These are phyloP conservation scores for Podila minutissima DNA, from an alignment of 192 early-diverging fungal genomes.

Conservation along the genomic window DNA sequence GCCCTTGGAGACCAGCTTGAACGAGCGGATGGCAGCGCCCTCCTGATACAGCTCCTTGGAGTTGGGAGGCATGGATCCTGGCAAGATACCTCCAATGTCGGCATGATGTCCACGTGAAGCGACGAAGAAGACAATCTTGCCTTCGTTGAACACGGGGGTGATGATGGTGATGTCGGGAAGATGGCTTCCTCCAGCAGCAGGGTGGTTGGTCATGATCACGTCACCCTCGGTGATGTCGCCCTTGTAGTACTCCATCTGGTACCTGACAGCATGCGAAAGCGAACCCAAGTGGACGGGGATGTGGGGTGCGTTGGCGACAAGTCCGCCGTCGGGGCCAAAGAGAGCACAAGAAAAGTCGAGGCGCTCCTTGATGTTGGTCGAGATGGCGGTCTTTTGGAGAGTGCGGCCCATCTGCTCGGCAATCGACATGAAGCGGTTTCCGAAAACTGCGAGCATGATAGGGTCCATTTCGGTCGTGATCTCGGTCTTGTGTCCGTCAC, in stretches of 20 bases:
- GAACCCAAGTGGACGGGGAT: conserved; percentile 95
- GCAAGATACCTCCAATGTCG: conserved; percentile 91
- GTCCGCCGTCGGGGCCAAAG: conserved; percentile 87
- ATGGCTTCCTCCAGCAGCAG: conserved; percentile 93
- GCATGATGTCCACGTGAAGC: conserved; percentile 94
- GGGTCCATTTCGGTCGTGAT: conserved; percentile 78
- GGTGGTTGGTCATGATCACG: conserved; percentile 96
- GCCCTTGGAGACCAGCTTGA: conserved; percentile 87
- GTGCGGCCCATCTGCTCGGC: conserved; percentile 98
- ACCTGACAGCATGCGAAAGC: conserved; percentile 93
- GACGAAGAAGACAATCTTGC: conserved; percentile 90
- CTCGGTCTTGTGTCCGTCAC: conserved; percentile 49
- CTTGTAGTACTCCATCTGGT: conserved; percentile 84
- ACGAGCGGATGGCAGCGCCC: conserved; percentile 90
- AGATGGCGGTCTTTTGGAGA: conserved; percentile 92
- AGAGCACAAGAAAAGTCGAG: conserved; percentile 97
- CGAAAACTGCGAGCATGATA: conserved; percentile 91
- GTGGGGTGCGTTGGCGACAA: conserved; percentile 90
- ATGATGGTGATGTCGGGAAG: conserved; percentile 97
- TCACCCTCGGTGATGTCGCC: conserved; percentile 85
- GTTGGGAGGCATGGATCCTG: conserved; percentile 91
- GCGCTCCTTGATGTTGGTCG: conserved; percentile 98
- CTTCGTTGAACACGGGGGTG: conserved; percentile 90
- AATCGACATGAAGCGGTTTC: conserved; percentile 97
- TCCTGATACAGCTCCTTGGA: conserved; percentile 94